Percentiles rank a stretch among this genome's conserved stretches.
phyloP scores from a whole-genome alignment of 116 monocot genomes.

The Dioscorea cayenensis region DNA sequence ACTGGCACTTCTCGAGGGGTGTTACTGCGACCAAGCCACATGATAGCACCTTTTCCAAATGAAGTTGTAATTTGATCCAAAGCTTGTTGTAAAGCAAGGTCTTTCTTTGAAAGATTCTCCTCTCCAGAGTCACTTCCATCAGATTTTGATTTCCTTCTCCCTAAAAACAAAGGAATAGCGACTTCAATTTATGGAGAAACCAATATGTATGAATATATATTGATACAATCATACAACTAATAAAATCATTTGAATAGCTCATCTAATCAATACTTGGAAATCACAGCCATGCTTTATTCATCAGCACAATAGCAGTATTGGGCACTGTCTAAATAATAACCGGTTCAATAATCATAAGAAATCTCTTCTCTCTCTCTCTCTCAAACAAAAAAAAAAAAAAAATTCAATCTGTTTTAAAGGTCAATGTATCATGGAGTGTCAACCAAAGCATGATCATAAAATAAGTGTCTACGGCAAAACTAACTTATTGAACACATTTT shows the following conservation, averaged over 20 bases:
- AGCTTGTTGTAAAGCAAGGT: slow-evolving; percentile 77
- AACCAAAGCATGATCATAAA: too few species aligned
- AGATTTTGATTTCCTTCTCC: slow-evolving; percentile 57
- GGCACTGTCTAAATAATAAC: background rate
- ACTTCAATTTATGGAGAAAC: background rate
- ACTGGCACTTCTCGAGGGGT: slow-evolving; percentile 74
- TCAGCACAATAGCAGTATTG: background rate
- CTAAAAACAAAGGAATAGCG: slow-evolving; percentile 12
- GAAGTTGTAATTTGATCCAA: slow-evolving; percentile 83
- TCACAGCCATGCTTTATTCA: background rate
- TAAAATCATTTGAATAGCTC: background rate
- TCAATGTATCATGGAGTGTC: too few species aligned
- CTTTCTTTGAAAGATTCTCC: slow-evolving; percentile 74
- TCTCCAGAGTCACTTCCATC: slow-evolving; percentile 70
- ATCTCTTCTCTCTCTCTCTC: too few species aligned
- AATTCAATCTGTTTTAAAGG: too few species aligned
- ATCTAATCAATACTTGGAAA: background rate
- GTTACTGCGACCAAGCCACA: slow-evolving; percentile 93
- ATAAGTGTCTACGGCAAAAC: too few species aligned
- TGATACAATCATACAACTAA: background rate
- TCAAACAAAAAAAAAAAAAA: too few species aligned
- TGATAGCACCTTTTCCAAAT: slow-evolving; percentile 97
- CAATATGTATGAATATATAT: too few species aligned
- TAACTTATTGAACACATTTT: too few species aligned
- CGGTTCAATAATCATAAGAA: background rate